phyloP scores from a whole-genome alignment of 805 yeast genomes.

The Dipodascus geniculatus region DNA sequence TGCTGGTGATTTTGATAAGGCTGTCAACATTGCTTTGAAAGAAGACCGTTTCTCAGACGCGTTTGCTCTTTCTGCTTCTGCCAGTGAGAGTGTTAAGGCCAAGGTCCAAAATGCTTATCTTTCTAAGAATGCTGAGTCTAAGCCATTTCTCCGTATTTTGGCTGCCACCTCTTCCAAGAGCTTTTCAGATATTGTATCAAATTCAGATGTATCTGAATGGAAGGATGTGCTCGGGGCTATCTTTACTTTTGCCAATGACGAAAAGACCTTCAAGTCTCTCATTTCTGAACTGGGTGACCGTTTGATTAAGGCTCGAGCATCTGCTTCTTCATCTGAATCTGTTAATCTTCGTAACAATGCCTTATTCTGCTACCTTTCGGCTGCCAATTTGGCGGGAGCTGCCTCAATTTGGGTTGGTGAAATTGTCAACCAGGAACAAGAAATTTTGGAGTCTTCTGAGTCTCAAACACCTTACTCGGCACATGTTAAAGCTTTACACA shows the following conservation, averaged over 20 bases:
- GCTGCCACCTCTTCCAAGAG: constrained; percentile 44
- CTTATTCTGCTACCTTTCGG: constrained; percentile 64
- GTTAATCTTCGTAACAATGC: constrained; percentile 55
- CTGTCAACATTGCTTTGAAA: constrained; percentile 55
- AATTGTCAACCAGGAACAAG: constrained; percentile 36
- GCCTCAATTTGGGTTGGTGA: constrained; percentile 79
- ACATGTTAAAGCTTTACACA: constrained; percentile 67
- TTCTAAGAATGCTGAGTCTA: constrained; percentile 37
- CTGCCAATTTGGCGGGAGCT: constrained; percentile 68
- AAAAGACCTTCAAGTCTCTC: constrained; percentile 39
- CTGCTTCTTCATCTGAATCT: constrained; percentile 17
- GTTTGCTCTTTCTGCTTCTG: constrained; percentile 58
- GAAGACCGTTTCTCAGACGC: constrained; percentile 66
- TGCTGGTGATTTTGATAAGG: constrained; percentile 49
- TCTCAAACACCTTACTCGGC: constrained; percentile 64
- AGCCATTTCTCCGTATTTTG: constrained; percentile 61
- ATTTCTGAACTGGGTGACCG: constrained; percentile 71
- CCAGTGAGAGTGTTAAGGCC: constrained; percentile 44
- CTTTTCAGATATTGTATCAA: constrained; percentile 58
- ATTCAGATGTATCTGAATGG: constrained; percentile 76
- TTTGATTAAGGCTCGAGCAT: constrained; percentile 28
- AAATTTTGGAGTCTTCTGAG: constrained; percentile 26
- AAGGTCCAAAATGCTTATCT: constrained; percentile 67
- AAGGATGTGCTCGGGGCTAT: constrained; percentile 65
- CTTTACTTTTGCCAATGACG: constrained; percentile 40